Evolutionary conservation across 768 basidiomycete species (phyloP).

Genomic region (Chalciporus sphaerocephalus): DNA sequence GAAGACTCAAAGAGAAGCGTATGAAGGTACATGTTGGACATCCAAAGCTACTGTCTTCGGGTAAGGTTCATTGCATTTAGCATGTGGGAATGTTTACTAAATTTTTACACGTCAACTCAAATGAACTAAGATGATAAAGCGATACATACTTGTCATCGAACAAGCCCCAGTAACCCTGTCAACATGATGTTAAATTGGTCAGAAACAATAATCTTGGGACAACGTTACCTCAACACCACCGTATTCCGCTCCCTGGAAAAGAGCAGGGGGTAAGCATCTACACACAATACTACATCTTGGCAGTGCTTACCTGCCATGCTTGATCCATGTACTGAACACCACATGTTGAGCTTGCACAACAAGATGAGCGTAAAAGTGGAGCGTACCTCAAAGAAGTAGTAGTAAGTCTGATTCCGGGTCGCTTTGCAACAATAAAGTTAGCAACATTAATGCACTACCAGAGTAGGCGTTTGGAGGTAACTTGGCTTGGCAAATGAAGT

Average conservation of each 20-base stretch:
- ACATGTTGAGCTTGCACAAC: slow-evolving; percentile 5
- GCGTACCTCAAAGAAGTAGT: slow-evolving; percentile 81
- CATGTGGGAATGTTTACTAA: slow-evolving; percentile 65
- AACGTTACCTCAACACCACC: slow-evolving; percentile 69
- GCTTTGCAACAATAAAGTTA: slow-evolving; percentile 42
- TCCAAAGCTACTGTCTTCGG: not conserved
- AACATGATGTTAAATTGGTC: slow-evolving; percentile 11
- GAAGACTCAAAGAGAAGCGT: not conserved
- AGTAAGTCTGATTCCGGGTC: slow-evolving; percentile 73
- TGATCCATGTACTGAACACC: slow-evolving; percentile 65
- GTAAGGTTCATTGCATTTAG: slow-evolving; percentile 2
- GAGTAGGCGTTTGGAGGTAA: not conserved
- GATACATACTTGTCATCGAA: slow-evolving; percentile 52
- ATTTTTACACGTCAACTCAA: slow-evolving; percentile 23
- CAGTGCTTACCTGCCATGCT: slow-evolving; percentile 62
- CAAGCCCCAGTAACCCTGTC: slow-evolving; percentile 58
- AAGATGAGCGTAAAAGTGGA: not conserved
- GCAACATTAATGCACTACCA: not conserved
- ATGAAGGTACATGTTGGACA: slow-evolving; percentile 6
- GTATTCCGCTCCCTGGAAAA: slow-evolving; percentile 49
- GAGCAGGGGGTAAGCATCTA: slow-evolving; percentile 10
- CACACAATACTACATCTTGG: not conserved
- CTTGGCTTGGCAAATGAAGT: slow-evolving; percentile 64
- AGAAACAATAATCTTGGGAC: not conserved
- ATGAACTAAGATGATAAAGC: not conserved